Evolutionary conservation across 345 rosid species (phyloP), one percentile per base, ranked within the genome.

Genomic region (Populus ilicifolia): DNA sequence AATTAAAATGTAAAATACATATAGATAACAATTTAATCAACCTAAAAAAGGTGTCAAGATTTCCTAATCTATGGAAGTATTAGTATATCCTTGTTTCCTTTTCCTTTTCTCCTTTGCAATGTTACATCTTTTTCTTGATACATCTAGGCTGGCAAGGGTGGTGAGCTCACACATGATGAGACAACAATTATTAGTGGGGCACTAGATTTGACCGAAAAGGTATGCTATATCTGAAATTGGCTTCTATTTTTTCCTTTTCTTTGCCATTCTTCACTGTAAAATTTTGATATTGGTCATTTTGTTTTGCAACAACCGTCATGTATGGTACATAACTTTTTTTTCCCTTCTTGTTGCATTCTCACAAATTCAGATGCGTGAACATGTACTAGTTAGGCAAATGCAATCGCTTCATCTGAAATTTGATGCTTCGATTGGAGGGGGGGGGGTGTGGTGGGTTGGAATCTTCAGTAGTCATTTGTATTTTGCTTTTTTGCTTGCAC

Each of bases 101-200:
- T 67, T 65, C 52, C 74, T 71, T 79, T 50, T 78, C 74, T 77
- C 74, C 80, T 76, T 77, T 79, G 80, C 79, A 43, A 21, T 12
- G 44, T 84, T 70, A 76, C 79, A 50, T 85, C 61, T 48, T 65
- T 56, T 73, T 87, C 75, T 62, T 79, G 63, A 75, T 59, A 71
- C 76, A 75, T 80, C 68, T 81, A 93, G 99, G 99, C 99, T 80
- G 99, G 98, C 64, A 92, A 90, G 80, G 99, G 99, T 13, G 99
- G 99, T 78, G 99, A 96, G 81, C 94, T 96, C 77, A 92, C 98
- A 18, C 99, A 91, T 77, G 99, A 96, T 78, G 98, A 96, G 89
- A 88, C 96, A 69, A 93, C 93, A 84, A 93, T 95, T 79, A 95
- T 93, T 77, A 93, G 98, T 78, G 99, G 99, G 69, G 99, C 99